These are phyloP conservation scores for Pseudogymnoascus sp. DNA, from an alignment of 2,329 filamentous ascomycete genomes.

Conservation along the genomic window DNA sequence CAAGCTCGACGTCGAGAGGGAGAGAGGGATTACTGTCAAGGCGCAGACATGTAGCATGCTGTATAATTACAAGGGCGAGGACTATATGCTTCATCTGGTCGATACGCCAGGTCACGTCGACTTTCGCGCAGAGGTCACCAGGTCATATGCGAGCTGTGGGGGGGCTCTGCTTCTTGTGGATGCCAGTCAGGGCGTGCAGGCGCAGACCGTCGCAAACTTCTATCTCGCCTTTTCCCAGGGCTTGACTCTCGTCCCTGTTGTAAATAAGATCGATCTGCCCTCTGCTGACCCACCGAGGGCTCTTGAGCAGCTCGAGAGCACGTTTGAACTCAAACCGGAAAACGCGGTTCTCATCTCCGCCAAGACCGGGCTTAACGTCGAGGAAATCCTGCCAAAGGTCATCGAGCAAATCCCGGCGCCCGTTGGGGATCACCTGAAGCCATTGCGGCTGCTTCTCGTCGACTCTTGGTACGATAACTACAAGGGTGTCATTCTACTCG, in stretches of 20 bases:
- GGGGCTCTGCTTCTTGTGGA: slow-evolving; percentile 89
- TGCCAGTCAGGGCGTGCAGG: slow-evolving; percentile 92
- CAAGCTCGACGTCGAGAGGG: slow-evolving; percentile 91
- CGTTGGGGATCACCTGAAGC: slow-evolving; percentile 60
- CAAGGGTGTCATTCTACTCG: slow-evolving; percentile 82
- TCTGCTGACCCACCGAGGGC: slow-evolving; percentile 82
- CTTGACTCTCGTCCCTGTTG: slow-evolving; percentile 74
- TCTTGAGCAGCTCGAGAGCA: slow-evolving; percentile 73
- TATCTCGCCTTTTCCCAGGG: slow-evolving; percentile 94
- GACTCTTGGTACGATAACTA: slow-evolving; percentile 99
- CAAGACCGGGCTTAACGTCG: slow-evolving; percentile 86
- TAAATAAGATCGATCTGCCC: slow-evolving; percentile 94
- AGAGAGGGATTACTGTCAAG: slow-evolving; percentile 96
- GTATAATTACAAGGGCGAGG: slow-evolving; percentile 73
- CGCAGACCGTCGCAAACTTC: slow-evolving; percentile 97
- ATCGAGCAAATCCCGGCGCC: slow-evolving; percentile 79
- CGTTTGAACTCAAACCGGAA: slow-evolving; percentile 77
- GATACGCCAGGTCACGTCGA: slow-evolving; percentile 97
- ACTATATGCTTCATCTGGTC: slow-evolving; percentile 90
- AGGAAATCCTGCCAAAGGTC: slow-evolving; percentile 72
- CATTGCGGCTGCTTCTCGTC: slow-evolving; percentile 77
- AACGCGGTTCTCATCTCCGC: slow-evolving; percentile 75
- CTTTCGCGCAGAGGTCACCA: slow-evolving; percentile 90
- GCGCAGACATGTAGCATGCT: slow-evolving; percentile 98
- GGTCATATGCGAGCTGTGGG: slow-evolving; percentile 92